Evolutionary conservation across 768 basidiomycete genomes (phyloP).

Genomic region (Tulasnella sp.): DNA sequence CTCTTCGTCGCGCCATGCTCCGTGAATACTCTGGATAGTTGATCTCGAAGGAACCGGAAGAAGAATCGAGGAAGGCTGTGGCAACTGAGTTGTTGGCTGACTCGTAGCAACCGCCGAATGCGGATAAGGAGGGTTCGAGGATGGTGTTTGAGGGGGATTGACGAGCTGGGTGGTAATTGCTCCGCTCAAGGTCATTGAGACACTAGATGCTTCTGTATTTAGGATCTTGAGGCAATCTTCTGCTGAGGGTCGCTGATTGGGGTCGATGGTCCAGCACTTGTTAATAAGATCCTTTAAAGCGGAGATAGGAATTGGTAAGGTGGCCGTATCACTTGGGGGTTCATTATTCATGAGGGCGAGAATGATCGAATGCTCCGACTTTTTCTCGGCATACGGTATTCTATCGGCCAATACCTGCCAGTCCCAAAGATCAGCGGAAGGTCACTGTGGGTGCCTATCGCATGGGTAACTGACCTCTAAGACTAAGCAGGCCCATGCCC

Average conservation of each 20-base stretch:
- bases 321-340: neutral
- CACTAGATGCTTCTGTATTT: neutral
- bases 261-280: neutral
- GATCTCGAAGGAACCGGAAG: neutral
- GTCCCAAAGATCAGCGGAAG: neutral
- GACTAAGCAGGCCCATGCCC: constrained; percentile 12
- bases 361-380: neutral
- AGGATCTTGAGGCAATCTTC: neutral
- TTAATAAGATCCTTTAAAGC: neutral
- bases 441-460: neutral
- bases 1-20: constrained; percentile 77
- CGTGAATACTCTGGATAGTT: constrained; percentile 49
- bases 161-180: neutral
- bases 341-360: neutral
- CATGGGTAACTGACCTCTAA: neutral
- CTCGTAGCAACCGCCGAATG: neutral
- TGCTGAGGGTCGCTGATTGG: neutral
- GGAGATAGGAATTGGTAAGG: neutral
- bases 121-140: neutral
- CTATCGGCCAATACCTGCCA: neutral
- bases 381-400: neutral
- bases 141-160: neutral
- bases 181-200: neutral
- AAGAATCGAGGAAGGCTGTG: neutral
- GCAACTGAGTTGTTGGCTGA: neutral